Evolutionary conservation across 148 eudicot species (phyloP).

Genomic region (Agrostemma githago): DNA sequence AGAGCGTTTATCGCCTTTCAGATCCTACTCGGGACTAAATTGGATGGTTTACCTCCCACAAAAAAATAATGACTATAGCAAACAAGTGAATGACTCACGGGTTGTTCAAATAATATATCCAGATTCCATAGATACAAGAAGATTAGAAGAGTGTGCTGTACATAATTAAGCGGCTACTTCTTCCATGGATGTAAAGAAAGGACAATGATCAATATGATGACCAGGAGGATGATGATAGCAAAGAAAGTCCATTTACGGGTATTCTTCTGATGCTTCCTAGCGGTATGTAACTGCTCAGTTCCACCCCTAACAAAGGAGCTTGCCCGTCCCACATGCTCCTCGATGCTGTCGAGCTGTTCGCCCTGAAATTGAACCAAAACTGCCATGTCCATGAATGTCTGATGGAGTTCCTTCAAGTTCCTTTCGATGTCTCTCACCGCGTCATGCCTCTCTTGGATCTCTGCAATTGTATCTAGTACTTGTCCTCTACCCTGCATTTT

Average conservation of each 20-base stretch:
- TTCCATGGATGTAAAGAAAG: conserved; percentile 29
- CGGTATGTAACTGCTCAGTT: conserved; percentile 30
- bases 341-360: conserved; percentile 42
- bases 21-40: too few relatives aligned
- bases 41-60: too few relatives aligned
- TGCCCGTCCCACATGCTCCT: conserved; percentile 44
- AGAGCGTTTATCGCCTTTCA: too few relatives aligned
- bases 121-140: background rate
- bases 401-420: conserved; percentile 44
- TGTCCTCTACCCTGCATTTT: conserved; percentile 47
- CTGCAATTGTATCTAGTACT: conserved; percentile 43
- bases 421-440: conserved; percentile 52
- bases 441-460: conserved; percentile 58
- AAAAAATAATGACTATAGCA: too few relatives aligned
- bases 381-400: conserved; percentile 54
- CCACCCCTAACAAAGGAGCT: conserved; percentile 45
- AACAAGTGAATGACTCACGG: background rate
- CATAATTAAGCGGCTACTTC: background rate
- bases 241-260: conserved; percentile 54
- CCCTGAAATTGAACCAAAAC: conserved; percentile 53
- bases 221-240: conserved; percentile 35
- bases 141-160: background rate
- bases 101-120: background rate
- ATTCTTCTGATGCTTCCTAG: conserved; percentile 47
- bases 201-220: conserved; percentile 32